Evolutionary conservation across 768 basidiomycete species (phyloP), one percentile per base, ranked within the genome.

Genomic region (Hebeloma cylindrosporum): DNA sequence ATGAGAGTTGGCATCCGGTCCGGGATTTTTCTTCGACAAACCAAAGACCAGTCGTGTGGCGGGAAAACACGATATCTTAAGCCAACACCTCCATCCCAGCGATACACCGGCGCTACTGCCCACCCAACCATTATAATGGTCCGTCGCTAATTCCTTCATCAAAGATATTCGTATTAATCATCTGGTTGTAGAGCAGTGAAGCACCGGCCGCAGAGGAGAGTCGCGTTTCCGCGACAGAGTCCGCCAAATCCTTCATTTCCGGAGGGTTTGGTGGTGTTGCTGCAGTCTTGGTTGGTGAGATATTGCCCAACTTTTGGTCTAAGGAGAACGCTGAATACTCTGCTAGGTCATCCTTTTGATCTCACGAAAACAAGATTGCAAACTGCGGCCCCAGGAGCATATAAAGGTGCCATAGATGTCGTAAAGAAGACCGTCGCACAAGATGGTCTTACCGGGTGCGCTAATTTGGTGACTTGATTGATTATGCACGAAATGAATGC

Each of bases 351-450:
- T 61, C 96, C 96, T 7, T 99, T 98, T 63, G 96, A 99, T 69
- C 71, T 98, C 59, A 96, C 91, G 47, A 94, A 94, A 71, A 93
- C 90, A n/a, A 79, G 95, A 32, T 66, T 99, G 49, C 96, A 99
- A 67, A 98, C 96, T 4, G 95, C 96, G 7, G 55, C 80, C 11
- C 80, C 87, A 7, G 94, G 96, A 3, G 75, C 80, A 34, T 99
- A 99, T 69, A 92, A 75, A 29, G 93, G 96, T 31, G 92, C 91
- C 1, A 56, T 97, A 16, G 95, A 99, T 67, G 95, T 95, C 21
- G 92, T 97, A 36, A 87, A 82, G 69, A 88, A 91, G 70, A 85
- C 87, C 0, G 52, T 98, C 40, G 91, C 90, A n/a, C 78, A 83
- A 45, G 96, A 98, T 78, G 96, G 96, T 33, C 55, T 88, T 32